Percentiles rank a stretch among this genome's conserved stretches.
Conservation (phyloP, 176 grass and related monocot genomes). For the Aegilops sharonensis region DNA sequence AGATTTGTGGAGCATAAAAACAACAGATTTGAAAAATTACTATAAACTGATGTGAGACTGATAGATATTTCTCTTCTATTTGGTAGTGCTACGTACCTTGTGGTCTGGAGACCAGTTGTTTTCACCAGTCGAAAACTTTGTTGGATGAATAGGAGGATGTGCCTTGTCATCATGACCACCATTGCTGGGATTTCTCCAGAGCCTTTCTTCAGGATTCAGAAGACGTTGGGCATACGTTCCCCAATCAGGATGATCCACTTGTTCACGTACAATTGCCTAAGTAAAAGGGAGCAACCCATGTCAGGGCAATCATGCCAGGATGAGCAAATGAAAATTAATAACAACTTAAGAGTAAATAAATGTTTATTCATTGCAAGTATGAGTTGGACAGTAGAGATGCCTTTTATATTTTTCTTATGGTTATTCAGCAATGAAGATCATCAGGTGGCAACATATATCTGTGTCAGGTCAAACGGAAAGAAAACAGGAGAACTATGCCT, state of each 20-base stretch:
- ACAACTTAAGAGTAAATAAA: slow-evolving; percentile 16
- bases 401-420: slow-evolving; percentile 12
- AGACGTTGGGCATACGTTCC: slow-evolving; percentile 80
- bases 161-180: slow-evolving; percentile 97
- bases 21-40: background rate
- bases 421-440: slow-evolving; percentile 8
- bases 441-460: slow-evolving; percentile 13
- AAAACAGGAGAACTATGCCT: slow-evolving; percentile 3
- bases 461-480: background rate
- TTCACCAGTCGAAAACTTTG: slow-evolving; percentile 73
- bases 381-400: background rate
- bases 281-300: slow-evolving; percentile 24
- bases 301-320: slow-evolving; percentile 14
- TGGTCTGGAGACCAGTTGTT: slow-evolving; percentile 68
- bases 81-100: slow-evolving; percentile 38
- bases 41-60: background rate
- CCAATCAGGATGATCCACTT: slow-evolving; percentile 72
- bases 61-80: slow-evolving; percentile 14
- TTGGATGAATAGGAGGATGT: slow-evolving; percentile 96
- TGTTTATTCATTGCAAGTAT: background rate
- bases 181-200: slow-evolving; percentile 95
- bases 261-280: slow-evolving; percentile 74
- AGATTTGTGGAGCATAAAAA: slow-evolving; percentile 14
- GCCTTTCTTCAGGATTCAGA: slow-evolving; percentile 75
- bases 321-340: background rate